Evolutionary conservation across 2,329 filamentous ascomycete genomes (phyloP).

Genomic region (Sclerotinia sclerotiorum): DNA sequence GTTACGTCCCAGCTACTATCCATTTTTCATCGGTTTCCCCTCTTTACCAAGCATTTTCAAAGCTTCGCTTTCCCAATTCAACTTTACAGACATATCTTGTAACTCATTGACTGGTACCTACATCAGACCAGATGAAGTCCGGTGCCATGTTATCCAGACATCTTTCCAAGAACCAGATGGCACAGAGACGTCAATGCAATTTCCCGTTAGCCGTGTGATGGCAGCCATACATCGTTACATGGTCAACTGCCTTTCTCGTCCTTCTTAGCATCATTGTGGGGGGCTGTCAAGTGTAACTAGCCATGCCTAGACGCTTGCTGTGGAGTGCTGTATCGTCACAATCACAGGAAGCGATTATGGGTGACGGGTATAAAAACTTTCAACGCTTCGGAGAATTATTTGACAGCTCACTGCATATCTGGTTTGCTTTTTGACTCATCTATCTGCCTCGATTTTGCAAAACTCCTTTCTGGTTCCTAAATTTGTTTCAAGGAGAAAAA

Average conservation of each 20-base stretch:
- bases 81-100: slow-evolving; percentile 13
- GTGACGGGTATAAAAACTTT: neutral
- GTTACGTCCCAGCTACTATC: slow-evolving; percentile 7
- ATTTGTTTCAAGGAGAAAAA: neutral
- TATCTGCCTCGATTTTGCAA: slow-evolving; percentile 19
- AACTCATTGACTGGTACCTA: slow-evolving; percentile 20
- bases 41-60: slow-evolving; percentile 13
- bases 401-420: slow-evolving; percentile 23
- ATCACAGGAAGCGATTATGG: slow-evolving; percentile 3
- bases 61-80: slow-evolving; percentile 18
- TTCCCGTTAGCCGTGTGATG: slow-evolving; percentile 21
- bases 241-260: slow-evolving; percentile 22
- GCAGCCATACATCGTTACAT: slow-evolving; percentile 16
- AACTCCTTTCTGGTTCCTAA: neutral
- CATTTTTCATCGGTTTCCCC: slow-evolving; percentile 9
- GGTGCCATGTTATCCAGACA: slow-evolving; percentile 18
- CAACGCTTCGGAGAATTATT: slow-evolving; percentile 20
- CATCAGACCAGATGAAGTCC: slow-evolving; percentile 18
- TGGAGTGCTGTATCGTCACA: slow-evolving; percentile 7
- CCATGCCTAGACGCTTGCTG: slow-evolving; percentile 12
- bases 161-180: slow-evolving; percentile 18
- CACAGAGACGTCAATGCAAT: slow-evolving; percentile 22
- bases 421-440: slow-evolving; percentile 21
- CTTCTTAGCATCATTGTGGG: slow-evolving; percentile 8
- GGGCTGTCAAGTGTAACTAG: slow-evolving; percentile 19